phyloP scores from a whole-genome alignment of 2,329 filamentous ascomycete species.

The Phialophora verrucosa region DNA sequence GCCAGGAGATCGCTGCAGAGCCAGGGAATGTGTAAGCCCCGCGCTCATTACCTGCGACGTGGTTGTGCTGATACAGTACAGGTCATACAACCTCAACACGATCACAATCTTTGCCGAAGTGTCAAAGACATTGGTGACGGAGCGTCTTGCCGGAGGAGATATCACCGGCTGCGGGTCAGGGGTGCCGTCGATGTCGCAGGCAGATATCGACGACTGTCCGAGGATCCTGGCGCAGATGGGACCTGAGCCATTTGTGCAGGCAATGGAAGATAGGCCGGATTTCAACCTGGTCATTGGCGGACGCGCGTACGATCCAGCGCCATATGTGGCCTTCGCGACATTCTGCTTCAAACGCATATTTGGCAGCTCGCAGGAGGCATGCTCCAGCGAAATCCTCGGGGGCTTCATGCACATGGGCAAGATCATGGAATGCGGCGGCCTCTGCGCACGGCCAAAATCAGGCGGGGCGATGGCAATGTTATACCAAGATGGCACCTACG shows the following conservation, averaged over 20 bases:
- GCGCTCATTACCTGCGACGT: neutral
- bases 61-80: constrained; percentile 32
- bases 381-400: constrained; percentile 43
- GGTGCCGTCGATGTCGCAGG: constrained; percentile 49
- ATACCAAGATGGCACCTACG: constrained; percentile 53
- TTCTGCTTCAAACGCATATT: constrained; percentile 30
- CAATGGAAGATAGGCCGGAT: constrained; percentile 50
- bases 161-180: constrained; percentile 46
- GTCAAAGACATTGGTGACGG: constrained; percentile 43
- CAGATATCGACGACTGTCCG: constrained; percentile 48
- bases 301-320: constrained; percentile 50
- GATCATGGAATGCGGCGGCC: constrained; percentile 60
- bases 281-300: constrained; percentile 58
- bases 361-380: neutral
- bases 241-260: constrained; percentile 52
- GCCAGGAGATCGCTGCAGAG: constrained; percentile 44
- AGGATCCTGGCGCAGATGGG: constrained; percentile 55
- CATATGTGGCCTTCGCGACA: constrained; percentile 49
- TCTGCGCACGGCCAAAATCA: constrained; percentile 57
- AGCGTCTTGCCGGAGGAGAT: constrained; percentile 42
- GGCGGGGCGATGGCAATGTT: constrained; percentile 51
- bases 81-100: constrained; percentile 1
- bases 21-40: constrained; percentile 25
- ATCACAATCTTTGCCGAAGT: constrained; percentile 42
- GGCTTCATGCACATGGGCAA: constrained; percentile 61